Evolutionary conservation across 2,329 filamentous ascomycete species (phyloP), one percentile per base, ranked within the genome.

Genomic region (Knufia petricola): DNA sequence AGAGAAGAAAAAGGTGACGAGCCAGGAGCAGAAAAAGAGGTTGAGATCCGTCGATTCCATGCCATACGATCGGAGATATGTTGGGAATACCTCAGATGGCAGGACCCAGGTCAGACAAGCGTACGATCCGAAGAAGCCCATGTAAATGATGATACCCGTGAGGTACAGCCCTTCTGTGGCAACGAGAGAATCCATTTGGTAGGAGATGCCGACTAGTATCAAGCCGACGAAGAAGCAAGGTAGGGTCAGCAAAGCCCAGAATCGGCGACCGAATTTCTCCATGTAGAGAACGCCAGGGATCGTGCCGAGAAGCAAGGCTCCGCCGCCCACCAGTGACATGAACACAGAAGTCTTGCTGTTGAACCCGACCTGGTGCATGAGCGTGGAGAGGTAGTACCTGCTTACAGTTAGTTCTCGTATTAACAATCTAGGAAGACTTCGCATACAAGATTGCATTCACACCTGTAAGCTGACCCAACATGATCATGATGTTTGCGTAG

Each of bases 1-100:
- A 0, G 75, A 74, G 66, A 86, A 87, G 71, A 85, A 85, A 71
- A 85, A 86, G 8, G 82, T 86, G 45, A 86, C 81, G 56, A 85
- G 73, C 67, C 85, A 86, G 1, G 79, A 82, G 46, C 76, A 78
- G 19, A 86, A 71, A 74, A 85, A 87, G 3, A 86, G 70, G 53
- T 79, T 77, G 1, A 76, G 79, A 40, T 81, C 79, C 0, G 79
- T 82, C 0, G 77, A 81, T 3, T 81, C 83, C 82, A 87, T 86
- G 52, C 83, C 83, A 63, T 86, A 86, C 9, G 73, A 78, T 43
- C 83, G 75, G 0, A 86, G 75, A 60, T 86, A 85, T 0, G 82
- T 85, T 0, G 82, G 82, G 63, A 84, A 86, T 4, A 83, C 79
- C 57, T 87, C 82, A 0, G 78, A 75, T 0, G 83, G 82, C 1